A percentile compares a stretch with the other conserved stretches of the same genome.
These are phyloP conservation scores for Rhipidocladum racemiflorum DNA, from an alignment of 176 grass and related monocot genomes.

Conservation along the genomic window DNA sequence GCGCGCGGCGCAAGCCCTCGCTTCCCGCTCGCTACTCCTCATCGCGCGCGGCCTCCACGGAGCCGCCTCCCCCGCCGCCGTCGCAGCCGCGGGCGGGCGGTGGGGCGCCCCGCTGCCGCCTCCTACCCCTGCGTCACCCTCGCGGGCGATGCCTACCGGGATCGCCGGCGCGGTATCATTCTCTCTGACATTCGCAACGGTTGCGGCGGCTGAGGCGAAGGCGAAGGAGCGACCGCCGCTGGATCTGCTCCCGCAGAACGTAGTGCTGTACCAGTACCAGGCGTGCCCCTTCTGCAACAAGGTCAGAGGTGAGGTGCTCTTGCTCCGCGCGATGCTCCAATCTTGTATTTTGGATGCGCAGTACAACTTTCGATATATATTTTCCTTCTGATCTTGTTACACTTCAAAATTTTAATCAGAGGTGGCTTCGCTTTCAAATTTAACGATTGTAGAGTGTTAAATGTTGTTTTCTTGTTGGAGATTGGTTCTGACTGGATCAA, in stretches of 20 bases:
- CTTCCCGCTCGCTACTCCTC: constrained; percentile 45
- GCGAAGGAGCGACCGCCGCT: constrained; percentile 64
- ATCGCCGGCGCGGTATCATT: constrained; percentile 75
- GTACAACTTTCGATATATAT: neutral
- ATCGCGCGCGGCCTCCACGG: constrained; percentile 28
- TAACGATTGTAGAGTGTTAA: neutral
- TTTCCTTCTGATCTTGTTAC: neutral
- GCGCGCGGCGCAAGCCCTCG: constrained; percentile 41
- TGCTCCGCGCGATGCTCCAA: neutral
- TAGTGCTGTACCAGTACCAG: constrained; percentile 95
- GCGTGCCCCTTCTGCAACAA: constrained; percentile 98
- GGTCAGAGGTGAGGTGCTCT: constrained; percentile 68
- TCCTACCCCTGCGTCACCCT: neutral
- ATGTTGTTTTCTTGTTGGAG: neutral
- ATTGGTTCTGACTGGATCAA: neutral
- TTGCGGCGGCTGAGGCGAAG: constrained; percentile 48
- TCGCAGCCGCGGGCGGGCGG: neutral
- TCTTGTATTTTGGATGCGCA: neutral
- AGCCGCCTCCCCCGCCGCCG: neutral
- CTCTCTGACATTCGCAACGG: constrained; percentile 66
- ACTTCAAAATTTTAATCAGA: neutral
- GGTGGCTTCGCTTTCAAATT: neutral
- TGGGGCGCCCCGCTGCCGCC: constrained; percentile 16
- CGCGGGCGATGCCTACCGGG: constrained; percentile 38
- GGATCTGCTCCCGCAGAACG: constrained; percentile 62